Conservation (phyloP, 257 asterid species). For the Striga asiatica region DNA sequence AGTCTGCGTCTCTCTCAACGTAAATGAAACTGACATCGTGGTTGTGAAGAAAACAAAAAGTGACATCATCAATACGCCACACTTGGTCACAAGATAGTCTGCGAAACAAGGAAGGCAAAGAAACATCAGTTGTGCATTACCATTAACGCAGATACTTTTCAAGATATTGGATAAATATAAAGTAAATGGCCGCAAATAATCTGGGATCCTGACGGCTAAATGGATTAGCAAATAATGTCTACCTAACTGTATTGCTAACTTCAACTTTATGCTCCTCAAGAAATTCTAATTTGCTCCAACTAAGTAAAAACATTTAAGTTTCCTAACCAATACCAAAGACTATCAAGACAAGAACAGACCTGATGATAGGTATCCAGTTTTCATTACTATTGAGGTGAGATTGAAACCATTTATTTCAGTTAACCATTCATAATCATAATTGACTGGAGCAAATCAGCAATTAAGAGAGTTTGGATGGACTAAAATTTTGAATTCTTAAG, state of each 20-base stretch:
- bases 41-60: constrained; percentile 99
- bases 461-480: neutral
- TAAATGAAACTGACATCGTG: constrained; percentile 98
- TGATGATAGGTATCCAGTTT: neutral
- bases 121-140: constrained; percentile 11
- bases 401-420: neutral
- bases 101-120: constrained; percentile 29
- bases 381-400: neutral
- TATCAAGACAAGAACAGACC: constrained; percentile 1
- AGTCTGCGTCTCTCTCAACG: constrained; percentile 96
- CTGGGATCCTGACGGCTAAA: neutral
- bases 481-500: neutral
- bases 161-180: constrained; percentile 11
- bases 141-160: constrained; percentile 3
- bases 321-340: neutral
- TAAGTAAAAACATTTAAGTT: neutral
- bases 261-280: neutral
- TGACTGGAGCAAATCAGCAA: neutral
- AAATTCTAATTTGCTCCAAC: neutral
- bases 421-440: constrained; percentile 1
- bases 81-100: constrained; percentile 95
- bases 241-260: neutral
- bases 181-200: constrained; percentile 11
- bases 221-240: neutral
- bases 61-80: constrained; percentile 97